Evolutionary conservation across 495 filamentous ascomycete species (phyloP).

Genomic region (Penicillium manginii): DNA sequence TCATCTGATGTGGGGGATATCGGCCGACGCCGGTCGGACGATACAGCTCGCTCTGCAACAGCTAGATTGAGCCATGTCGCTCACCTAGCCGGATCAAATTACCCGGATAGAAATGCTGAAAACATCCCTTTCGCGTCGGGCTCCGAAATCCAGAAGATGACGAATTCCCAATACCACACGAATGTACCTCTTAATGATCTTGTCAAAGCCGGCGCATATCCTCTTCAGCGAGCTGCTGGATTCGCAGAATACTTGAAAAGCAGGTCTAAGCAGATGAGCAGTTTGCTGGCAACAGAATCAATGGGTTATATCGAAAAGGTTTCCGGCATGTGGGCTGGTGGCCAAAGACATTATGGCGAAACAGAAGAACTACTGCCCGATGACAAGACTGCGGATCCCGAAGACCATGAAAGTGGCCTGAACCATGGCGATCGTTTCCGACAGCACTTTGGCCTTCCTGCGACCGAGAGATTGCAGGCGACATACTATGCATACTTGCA

Average conservation of each 20-base stretch:
- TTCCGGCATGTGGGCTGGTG: slow-evolving; percentile 95
- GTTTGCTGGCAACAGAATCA: slow-evolving; percentile 83
- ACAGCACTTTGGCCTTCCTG: slow-evolving; percentile 84
- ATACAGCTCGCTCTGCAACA: slow-evolving; percentile 42
- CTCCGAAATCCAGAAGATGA: slow-evolving; percentile 24
- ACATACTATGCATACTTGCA: slow-evolving; percentile 89
- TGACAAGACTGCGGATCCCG: slow-evolving; percentile 63
- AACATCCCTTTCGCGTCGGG: slow-evolving; percentile 19
- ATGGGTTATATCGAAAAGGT: slow-evolving; percentile 98
- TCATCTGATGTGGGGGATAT: slow-evolving; percentile 31
- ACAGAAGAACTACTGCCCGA: slow-evolving; percentile 68
- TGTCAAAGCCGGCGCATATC: slow-evolving; percentile 74
- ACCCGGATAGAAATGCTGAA: slow-evolving; percentile 13
- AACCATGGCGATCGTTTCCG: slow-evolving; percentile 80
- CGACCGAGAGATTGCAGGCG: slow-evolving; percentile 83
- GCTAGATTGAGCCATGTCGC: slow-evolving; percentile 14
- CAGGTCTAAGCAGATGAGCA: slow-evolving; percentile 80
- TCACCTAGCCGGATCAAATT: slow-evolving; percentile 2
- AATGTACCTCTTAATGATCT: slow-evolving; percentile 49
- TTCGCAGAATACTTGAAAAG: slow-evolving; percentile 83
- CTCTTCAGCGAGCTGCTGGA: slow-evolving; percentile 82
- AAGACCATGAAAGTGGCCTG: slow-evolving; percentile 62
- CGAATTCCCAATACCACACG: slow-evolving; percentile 25
- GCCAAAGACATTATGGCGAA: slow-evolving; percentile 85
- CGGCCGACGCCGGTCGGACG: slow-evolving; percentile 44